These are phyloP conservation scores for Lentinula sp. DNA, from an alignment of 768 basidiomycete species.

Conservation along the genomic window DNA sequence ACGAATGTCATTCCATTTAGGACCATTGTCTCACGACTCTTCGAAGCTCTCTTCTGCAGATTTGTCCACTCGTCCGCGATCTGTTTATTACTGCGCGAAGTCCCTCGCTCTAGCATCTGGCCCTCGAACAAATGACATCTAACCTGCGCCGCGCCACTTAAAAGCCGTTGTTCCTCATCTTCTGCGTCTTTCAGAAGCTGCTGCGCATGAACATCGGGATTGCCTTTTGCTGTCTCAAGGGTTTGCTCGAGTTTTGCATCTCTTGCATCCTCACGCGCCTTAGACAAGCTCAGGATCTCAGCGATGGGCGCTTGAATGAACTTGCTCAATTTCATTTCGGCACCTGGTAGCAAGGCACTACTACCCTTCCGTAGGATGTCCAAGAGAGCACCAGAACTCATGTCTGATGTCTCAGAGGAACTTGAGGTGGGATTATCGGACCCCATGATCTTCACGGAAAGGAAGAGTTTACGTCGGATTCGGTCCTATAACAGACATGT, in stretches of 20 bases:
- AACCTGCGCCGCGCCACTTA: conserved; percentile 55
- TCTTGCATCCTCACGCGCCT: conserved; percentile 32
- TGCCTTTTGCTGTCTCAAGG: conserved; percentile 15
- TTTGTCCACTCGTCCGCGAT: conserved; percentile 42
- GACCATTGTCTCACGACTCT: conserved; percentile 30
- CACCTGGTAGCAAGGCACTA: conserved; percentile 42
- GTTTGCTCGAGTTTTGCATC: conserved; percentile 28
- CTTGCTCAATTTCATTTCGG: conserved; percentile 29
- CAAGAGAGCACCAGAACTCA: conserved; percentile 43
- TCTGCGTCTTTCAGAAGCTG: conserved; percentile 34
- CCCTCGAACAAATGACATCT: conserved; percentile 57
- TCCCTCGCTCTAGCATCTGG: conserved; percentile 25
- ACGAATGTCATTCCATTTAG: conserved; percentile 24
- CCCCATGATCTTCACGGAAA: conserved; percentile 59
- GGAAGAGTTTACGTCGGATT: conserved; percentile 64
- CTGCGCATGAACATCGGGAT: conserved; percentile 6
- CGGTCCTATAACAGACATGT: conserved; percentile 28
- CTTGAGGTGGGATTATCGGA: conserved; percentile 21
- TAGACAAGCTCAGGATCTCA: conserved; percentile 41
- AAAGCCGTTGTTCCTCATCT: conserved; percentile 44
- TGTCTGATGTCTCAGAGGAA: conserved; percentile 12
- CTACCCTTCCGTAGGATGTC: conserved; percentile 54
- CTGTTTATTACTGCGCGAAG: conserved; percentile 28
- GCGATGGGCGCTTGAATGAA: conserved; percentile 40
- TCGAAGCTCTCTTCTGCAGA: conserved; percentile 36